Percentiles rank a stretch among this genome's conserved stretches.
Conservation (phyloP, 2,329 filamentous ascomycete genomes). For the Penicillium sp. region DNA sequence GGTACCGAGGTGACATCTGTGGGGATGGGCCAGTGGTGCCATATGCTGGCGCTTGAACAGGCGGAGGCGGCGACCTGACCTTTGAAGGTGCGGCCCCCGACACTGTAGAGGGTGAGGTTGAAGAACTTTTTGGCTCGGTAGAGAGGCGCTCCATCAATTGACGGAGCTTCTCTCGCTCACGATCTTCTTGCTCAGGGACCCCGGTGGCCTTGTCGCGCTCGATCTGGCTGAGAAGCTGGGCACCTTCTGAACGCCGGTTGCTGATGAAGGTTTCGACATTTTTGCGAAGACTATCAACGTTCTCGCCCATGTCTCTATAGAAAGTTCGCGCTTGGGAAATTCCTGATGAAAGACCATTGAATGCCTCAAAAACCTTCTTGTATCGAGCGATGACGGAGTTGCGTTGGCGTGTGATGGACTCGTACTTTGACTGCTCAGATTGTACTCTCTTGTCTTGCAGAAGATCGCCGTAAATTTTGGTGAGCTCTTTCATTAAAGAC, state of each 20-base stretch:
- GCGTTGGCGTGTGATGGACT: conserved; percentile 79
- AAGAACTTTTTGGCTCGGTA: conserved; percentile 60
- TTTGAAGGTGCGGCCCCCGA: conserved; percentile 50
- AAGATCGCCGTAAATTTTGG: conserved; percentile 79
- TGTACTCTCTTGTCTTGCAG: conserved; percentile 92
- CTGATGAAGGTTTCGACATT: conserved; percentile 97
- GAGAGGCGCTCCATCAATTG: conserved; percentile 96
- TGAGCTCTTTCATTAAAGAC: conserved; percentile 91
- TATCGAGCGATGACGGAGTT: conserved; percentile 82
- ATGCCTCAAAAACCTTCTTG: conserved; percentile 88
- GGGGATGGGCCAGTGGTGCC: conserved; percentile 43
- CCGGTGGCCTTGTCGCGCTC: conserved; percentile 72
- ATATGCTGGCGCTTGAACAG: conserved; percentile 35
- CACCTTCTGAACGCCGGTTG: conserved; percentile 88
- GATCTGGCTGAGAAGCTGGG: conserved; percentile 84
- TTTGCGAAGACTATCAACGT: conserved; percentile 85
- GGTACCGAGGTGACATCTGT: conserved; percentile 40
- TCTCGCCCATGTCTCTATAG: conserved; percentile 95
- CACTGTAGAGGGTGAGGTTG: conserved; percentile 36
- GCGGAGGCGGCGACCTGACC: conserved; percentile 42
- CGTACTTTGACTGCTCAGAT: conserved; percentile 93
- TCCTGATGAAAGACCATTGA: conserved; percentile 84
- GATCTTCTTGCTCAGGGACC: conserved; percentile 65
- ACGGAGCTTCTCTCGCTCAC: conserved; percentile 81
- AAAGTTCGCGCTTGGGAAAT: conserved; percentile 86